Conservation (phyloP, 2,329 filamentous ascomycete genomes). For the Xylariaceae sp. region DNA sequence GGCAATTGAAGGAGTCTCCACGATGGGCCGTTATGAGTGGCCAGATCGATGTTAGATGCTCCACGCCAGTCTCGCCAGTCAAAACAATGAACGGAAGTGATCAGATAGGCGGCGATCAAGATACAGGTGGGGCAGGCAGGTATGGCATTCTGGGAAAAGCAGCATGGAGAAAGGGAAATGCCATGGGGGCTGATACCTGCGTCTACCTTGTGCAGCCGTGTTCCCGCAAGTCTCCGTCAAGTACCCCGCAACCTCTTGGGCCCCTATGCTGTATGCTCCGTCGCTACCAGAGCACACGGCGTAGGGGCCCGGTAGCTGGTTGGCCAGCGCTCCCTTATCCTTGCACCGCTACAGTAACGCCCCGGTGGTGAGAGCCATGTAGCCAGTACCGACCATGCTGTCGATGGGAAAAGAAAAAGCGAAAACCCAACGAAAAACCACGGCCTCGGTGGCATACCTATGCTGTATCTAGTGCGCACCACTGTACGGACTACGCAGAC, state of each 20-base stretch:
- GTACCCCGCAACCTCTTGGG: slow-evolving; percentile 21
- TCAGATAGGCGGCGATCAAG: slow-evolving; percentile 30
- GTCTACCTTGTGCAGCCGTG: slow-evolving; percentile 14
- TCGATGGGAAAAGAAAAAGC: neutral
- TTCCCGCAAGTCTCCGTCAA: slow-evolving; percentile 23
- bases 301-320: neutral
- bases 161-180: slow-evolving; percentile 28
- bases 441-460: neutral
- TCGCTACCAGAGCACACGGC: slow-evolving; percentile 3
- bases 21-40: slow-evolving; percentile 21
- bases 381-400: neutral
- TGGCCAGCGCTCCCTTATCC: neutral
- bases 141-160: slow-evolving; percentile 31
- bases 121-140: slow-evolving; percentile 22
- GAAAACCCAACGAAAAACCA: neutral
- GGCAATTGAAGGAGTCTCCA: slow-evolving; percentile 7
- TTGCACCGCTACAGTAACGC: neutral
- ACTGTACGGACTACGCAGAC: too few relatives aligned
- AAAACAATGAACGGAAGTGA: slow-evolving; percentile 20
- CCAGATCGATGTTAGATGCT: slow-evolving; percentile 7
- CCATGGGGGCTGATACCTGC: slow-evolving; percentile 21
- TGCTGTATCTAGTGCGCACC: too few relatives aligned
- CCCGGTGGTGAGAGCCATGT: neutral
- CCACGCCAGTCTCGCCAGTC: slow-evolving; percentile 13
- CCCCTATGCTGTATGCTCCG: neutral